A percentile compares a stretch with the other conserved stretches of the same genome.
phyloP scores from a whole-genome alignment of 345 rosid genomes.

The Citrus unshiu region DNA sequence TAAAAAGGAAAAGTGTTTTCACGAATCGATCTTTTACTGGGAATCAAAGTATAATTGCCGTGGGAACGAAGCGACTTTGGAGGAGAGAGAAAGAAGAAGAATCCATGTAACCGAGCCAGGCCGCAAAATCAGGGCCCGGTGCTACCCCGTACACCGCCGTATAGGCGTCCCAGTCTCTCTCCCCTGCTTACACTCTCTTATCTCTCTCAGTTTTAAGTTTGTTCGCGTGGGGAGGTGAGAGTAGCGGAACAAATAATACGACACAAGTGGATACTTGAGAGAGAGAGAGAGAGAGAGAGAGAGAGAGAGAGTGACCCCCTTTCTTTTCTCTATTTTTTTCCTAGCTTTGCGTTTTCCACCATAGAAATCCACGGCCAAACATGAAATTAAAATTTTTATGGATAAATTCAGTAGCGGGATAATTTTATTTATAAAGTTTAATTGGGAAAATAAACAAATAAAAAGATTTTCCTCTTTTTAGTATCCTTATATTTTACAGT shows the following conservation, averaged over 20 bases:
- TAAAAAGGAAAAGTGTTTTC: not conserved
- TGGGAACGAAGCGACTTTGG: constrained; percentile 43
- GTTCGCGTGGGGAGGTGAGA: constrained; percentile 9
- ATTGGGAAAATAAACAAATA: not conserved
- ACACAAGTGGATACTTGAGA: constrained; percentile 3
- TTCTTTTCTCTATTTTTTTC: not conserved
- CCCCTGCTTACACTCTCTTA: constrained; percentile 11
- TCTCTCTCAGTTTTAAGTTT: not conserved
- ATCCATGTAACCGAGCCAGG: constrained; percentile 27
- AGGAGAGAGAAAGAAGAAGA: constrained; percentile 23
- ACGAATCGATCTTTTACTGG: constrained; percentile 28
- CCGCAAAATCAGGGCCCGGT: constrained; percentile 38
- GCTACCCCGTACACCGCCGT: constrained; percentile 52
- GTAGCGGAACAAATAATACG: constrained; percentile 14
- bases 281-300: constrained; percentile 6
- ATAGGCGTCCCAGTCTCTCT: constrained; percentile 26
- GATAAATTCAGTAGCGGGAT: constrained; percentile 1
- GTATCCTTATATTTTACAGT: too few relatives aligned
- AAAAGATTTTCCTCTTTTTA: not conserved
- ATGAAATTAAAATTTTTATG: not conserved
- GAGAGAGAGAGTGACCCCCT: not conserved
- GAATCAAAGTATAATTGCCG: constrained; percentile 42
- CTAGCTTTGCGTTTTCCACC: constrained; percentile 45
- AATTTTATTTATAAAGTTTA: not conserved
- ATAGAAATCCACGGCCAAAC: constrained; percentile 29